phyloP scores from a whole-genome alignment of 2,329 filamentous ascomycete species.

The Colletotrichum abscissum region DNA sequence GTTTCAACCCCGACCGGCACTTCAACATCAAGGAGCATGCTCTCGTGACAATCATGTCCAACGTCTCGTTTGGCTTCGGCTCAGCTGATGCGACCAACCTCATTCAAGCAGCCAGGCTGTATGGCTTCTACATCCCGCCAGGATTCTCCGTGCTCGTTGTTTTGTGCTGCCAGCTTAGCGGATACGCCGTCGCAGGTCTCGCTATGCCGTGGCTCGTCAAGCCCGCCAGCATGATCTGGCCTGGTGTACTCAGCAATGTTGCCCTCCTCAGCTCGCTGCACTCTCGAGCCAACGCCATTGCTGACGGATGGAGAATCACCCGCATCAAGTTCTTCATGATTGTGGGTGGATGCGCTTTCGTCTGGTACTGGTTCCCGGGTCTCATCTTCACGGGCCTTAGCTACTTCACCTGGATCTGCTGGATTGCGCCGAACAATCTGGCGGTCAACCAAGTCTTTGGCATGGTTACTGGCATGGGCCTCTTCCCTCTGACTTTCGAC shows the following conservation, averaged over 20 bases:
- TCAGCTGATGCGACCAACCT: constrained; percentile 47
- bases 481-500: constrained; percentile 56
- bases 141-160: constrained; percentile 49
- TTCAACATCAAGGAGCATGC: constrained; percentile 62
- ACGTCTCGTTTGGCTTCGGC: constrained; percentile 57
- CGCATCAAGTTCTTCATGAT: constrained; percentile 54
- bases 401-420: constrained; percentile 57
- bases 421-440: constrained; percentile 59
- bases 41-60: constrained; percentile 61
- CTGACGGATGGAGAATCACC: constrained; percentile 48
- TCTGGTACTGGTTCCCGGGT: constrained; percentile 61
- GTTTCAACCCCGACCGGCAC: constrained; percentile 54
- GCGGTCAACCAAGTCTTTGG: constrained; percentile 62
- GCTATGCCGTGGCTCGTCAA: constrained; percentile 55
- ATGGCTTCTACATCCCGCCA: constrained; percentile 51
- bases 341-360: constrained; percentile 53
- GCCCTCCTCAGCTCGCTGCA: constrained; percentile 56
- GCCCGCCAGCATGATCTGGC: constrained; percentile 59
- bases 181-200: constrained; percentile 58
- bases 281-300: constrained; percentile 20
- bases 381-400: constrained; percentile 56
- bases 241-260: constrained; percentile 55
- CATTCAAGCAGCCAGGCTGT: constrained; percentile 53
- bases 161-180: constrained; percentile 59
- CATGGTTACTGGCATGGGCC: constrained; percentile 52